These are phyloP conservation scores for Amaranthus tricolor DNA, from an alignment of 179 eudicot species.

Conservation along the genomic window DNA sequence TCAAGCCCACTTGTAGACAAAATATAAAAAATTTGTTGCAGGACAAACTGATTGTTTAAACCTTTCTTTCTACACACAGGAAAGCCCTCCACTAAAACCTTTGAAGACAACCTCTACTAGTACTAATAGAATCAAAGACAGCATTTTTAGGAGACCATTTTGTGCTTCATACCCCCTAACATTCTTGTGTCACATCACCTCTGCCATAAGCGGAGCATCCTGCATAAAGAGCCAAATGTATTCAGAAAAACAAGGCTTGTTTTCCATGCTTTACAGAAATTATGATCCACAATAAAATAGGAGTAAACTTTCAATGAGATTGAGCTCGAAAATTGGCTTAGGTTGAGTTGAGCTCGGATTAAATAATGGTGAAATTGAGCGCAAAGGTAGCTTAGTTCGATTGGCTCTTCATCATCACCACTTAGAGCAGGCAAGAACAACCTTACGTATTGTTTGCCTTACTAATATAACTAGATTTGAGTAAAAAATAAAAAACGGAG, in stretches of 20 bases:
- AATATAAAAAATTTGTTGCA: neutral
- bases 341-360: no score
- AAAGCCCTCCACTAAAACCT: constrained; percentile 31
- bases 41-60: neutral
- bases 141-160: constrained; percentile 3
- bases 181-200: constrained; percentile 35
- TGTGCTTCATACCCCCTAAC: constrained; percentile 13
- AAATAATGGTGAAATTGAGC: no score
- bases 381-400: no score
- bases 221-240: constrained; percentile 15
- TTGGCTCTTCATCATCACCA: no score
- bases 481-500: neutral
- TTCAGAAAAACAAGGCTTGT: neutral
- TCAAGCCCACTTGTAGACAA: constrained; percentile 4
- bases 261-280: neutral
- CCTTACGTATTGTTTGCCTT: no score
- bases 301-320: no score
- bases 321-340: no score
- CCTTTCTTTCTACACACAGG: constrained; percentile 33
- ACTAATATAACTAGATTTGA: no score
- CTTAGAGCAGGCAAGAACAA: no score
- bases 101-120: constrained; percentile 35
- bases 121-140: constrained; percentile 16
- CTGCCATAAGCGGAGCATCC: constrained; percentile 46
- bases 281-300: no score